Conservation (phyloP, 2,329 filamentous ascomycete species). For the Monosporascus ibericus region DNA sequence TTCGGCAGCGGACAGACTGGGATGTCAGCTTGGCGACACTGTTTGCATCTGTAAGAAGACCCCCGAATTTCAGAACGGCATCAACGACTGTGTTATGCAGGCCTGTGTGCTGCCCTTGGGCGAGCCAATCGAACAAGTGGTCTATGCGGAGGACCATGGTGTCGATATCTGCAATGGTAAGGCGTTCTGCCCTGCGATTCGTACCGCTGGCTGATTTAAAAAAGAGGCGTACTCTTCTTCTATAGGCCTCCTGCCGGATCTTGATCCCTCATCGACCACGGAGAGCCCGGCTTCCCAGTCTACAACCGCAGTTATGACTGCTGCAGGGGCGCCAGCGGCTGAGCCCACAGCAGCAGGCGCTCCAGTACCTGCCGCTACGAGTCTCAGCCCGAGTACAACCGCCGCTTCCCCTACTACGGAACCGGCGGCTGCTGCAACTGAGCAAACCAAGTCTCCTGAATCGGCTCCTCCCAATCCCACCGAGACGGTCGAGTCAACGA, state of each 20-base stretch:
- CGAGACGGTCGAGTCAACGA: background rate
- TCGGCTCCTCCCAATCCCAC: background rate
- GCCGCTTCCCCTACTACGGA: background rate
- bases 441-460: background rate
- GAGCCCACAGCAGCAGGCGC: background rate
- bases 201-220: no score
- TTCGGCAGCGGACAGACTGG: conserved; percentile 11
- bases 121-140: conserved; percentile 23
- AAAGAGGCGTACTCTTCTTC: no score
- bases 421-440: background rate
- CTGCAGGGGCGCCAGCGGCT: background rate
- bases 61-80: conserved; percentile 23
- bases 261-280: background rate
- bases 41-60: conserved; percentile 35
- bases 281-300: background rate
- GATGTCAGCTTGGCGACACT: conserved; percentile 21
- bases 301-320: background rate
- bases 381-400: background rate
- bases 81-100: conserved; percentile 33
- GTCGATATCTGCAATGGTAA: conserved; percentile 24
- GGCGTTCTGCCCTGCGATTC: background rate
- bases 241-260: no score
- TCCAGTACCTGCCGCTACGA: background rate
- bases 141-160: conserved; percentile 19
- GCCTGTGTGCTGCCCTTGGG: conserved; percentile 16